Conservation (phyloP, 345 rosid genomes). For the Arabidopsis arenosa region DNA sequence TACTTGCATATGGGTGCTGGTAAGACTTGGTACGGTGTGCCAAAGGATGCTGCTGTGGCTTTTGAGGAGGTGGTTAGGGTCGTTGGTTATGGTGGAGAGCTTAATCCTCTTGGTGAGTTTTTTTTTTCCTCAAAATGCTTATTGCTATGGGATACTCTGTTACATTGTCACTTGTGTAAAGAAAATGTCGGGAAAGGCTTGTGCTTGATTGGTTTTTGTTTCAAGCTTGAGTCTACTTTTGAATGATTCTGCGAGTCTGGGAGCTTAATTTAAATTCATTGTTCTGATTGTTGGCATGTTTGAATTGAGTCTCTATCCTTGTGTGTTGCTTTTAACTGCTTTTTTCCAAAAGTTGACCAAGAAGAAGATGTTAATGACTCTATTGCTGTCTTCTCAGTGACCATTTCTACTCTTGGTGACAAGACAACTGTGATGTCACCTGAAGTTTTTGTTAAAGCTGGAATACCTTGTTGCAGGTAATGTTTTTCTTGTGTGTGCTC, state of each 20-base stretch:
- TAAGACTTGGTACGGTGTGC: slow-evolving; percentile 99
- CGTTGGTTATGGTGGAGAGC: slow-evolving; percentile 92
- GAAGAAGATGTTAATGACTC: neutral
- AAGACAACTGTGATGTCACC: slow-evolving; percentile 98
- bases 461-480: slow-evolving; percentile 98
- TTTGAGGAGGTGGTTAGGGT: slow-evolving; percentile 96
- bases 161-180: slow-evolving; percentile 6
- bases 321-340: neutral
- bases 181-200: neutral
- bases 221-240: neutral
- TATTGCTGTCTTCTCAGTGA: slow-evolving; percentile 55
- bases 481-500: slow-evolving; percentile 41
- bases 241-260: neutral
- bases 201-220: slow-evolving; percentile 13
- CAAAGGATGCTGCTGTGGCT: slow-evolving; percentile 86
- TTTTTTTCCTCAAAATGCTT: neutral
- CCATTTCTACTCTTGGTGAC: slow-evolving; percentile 88
- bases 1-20: slow-evolving; percentile 96
- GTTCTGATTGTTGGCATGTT: neutral
- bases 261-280: neutral
- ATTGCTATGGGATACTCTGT: slow-evolving; percentile 13
- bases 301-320: neutral
- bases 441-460: slow-evolving; percentile 84
- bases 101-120: slow-evolving; percentile 25
- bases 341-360: neutral